Conservation (phyloP, 2,329 filamentous ascomycete genomes). For the Sclerotiophoma versabilis region DNA sequence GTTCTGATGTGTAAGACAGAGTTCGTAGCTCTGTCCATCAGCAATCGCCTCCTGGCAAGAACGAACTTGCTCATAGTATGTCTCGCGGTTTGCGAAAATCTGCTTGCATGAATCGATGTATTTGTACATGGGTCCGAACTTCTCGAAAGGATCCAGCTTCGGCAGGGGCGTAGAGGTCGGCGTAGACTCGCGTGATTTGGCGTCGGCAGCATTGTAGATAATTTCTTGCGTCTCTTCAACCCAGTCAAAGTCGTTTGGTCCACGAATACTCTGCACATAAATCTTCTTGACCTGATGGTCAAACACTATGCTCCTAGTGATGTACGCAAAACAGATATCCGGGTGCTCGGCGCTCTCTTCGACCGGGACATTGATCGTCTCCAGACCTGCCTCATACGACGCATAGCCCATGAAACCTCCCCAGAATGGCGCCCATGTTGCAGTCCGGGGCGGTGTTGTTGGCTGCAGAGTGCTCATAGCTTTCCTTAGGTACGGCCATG, state of each 20-base stretch:
- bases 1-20: conserved; percentile 82
- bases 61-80: conserved; percentile 72
- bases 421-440: conserved; percentile 67
- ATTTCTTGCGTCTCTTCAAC: conserved; percentile 48
- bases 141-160: conserved; percentile 42
- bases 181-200: conserved; percentile 40
- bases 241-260: conserved; percentile 55
- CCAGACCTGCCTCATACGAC: conserved; percentile 82
- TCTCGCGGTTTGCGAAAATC: conserved; percentile 19
- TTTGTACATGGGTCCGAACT: conserved; percentile 32
- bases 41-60: conserved; percentile 74
- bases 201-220: conserved; percentile 39
- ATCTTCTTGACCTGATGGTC: conserved; percentile 70
- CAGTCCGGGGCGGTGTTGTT: conserved; percentile 29
- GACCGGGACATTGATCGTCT: conserved; percentile 61
- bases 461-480: conserved; percentile 49
- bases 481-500: conserved; percentile 51
- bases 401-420: conserved; percentile 86
- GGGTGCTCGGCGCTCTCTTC: conserved; percentile 55
- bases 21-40: conserved; percentile 82
- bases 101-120: conserved; percentile 37
- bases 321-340: conserved; percentile 78
- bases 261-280: conserved; percentile 72
- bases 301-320: conserved; percentile 77
- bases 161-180: conserved; percentile 36